phyloP scores from a whole-genome alignment of 2,329 filamentous ascomycete genomes.

The Colletotrichum sublineola region DNA sequence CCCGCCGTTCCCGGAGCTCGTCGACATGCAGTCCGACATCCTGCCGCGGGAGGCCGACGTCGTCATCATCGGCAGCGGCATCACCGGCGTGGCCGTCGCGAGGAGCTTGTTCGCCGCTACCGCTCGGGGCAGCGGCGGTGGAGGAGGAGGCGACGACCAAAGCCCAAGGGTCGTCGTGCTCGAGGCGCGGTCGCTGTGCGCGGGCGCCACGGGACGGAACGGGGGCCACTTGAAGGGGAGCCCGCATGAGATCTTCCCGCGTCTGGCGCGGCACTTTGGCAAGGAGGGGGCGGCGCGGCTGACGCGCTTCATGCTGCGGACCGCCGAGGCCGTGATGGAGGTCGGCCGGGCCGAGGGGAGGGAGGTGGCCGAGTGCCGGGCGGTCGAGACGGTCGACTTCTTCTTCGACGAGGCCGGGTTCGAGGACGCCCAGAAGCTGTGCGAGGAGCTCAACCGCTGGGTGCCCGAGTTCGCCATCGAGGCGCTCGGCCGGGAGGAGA shows the following conservation, averaged over 20 bases:
- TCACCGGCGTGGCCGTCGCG: conserved; percentile 61
- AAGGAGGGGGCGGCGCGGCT: conserved; percentile 55
- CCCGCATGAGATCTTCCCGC: conserved; percentile 58
- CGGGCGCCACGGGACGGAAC: conserved; percentile 67
- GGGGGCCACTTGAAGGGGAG: conserved; percentile 64
- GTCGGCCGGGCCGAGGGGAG: conserved; percentile 53
- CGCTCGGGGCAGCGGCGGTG: conserved; percentile 15
- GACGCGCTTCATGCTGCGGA: conserved; percentile 58
- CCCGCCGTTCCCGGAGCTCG: conserved; percentile 58
- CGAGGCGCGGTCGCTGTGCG: conserved; percentile 64
- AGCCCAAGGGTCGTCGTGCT: conserved; percentile 57
- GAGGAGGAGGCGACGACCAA: conserved; percentile 12
- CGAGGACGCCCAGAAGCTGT: conserved; percentile 48
- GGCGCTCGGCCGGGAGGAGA: conserved; percentile 52
- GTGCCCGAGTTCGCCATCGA: conserved; percentile 56
- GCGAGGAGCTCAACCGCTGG: conserved; percentile 52
- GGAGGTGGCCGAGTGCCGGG: conserved; percentile 55
- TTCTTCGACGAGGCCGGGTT: conserved; percentile 56
- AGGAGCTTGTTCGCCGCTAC: conserved; percentile 42
- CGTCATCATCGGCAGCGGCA: conserved; percentile 68
- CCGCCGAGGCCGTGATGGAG: conserved; percentile 56
- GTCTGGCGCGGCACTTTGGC: conserved; percentile 49
- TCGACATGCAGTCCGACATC: conserved; percentile 49
- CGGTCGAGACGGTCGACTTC: conserved; percentile 63
- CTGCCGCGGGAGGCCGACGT: conserved; percentile 60